A percentile compares a stretch with the other conserved stretches of the same genome.
These are phyloP conservation scores for Dictyostelium brefeldianum DNA, from an alignment of 78 protist species.

Conservation along the genomic window DNA sequence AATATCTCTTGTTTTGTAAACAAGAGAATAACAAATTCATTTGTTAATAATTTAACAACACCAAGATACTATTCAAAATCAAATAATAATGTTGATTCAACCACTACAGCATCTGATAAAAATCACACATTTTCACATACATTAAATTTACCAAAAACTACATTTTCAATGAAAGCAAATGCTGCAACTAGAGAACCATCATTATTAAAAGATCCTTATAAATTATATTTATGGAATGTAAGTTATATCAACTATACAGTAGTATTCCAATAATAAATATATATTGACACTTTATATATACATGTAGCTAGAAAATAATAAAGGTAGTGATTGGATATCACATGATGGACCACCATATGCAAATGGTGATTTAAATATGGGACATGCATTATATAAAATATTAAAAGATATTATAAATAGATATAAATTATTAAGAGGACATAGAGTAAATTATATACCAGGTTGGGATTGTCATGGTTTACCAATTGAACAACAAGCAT, in stretches of 20 bases:
- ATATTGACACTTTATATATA: neutral
- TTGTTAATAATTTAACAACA: no score
- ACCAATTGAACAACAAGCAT: conserved; percentile 95
- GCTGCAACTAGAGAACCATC: conserved; percentile 78
- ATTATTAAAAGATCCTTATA: conserved; percentile 28
- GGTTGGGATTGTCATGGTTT: conserved; percentile 97
- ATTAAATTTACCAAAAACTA: conserved; percentile 84
- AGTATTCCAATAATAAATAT: no score
- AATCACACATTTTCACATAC: conserved; percentile 73
- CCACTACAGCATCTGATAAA: neutral
- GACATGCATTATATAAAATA: conserved; percentile 88
- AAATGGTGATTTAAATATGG: conserved; percentile 94
- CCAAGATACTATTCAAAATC: neutral
- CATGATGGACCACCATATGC: conserved; percentile 99
- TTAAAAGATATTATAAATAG: conserved; percentile 93
- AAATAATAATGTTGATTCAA: neutral
- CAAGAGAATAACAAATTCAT: no score
- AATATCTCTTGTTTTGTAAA: neutral
- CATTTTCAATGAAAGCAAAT: conserved; percentile 87
- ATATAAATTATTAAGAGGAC: conserved; percentile 83
- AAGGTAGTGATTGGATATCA: conserved; percentile 70
- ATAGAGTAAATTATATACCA: conserved; percentile 66
- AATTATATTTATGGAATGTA: conserved; percentile 84
- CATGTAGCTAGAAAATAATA: conserved; percentile 19
- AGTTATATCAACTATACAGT: no score